Percentiles rank a stretch among this genome's conserved stretches.
These are phyloP conservation scores for Blastosporella zonata DNA, from an alignment of 1,284 basidiomycete genomes.

Conservation along the genomic window DNA sequence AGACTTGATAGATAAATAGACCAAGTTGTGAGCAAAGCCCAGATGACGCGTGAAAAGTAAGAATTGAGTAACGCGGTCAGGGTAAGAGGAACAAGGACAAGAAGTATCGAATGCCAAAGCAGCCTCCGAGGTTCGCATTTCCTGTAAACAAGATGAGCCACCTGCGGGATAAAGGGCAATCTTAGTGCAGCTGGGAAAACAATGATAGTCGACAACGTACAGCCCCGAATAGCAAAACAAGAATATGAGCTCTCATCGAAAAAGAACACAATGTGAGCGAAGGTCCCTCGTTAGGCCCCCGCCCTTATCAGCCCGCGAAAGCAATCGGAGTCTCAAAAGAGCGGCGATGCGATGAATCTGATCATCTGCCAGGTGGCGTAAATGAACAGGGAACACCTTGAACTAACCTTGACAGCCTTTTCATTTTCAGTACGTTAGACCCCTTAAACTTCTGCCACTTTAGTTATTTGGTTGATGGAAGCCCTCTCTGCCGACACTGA, in stretches of 20 bases:
- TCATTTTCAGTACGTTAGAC: no score
- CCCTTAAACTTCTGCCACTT: no score
- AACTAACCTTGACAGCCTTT: no score
- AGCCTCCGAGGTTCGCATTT: conserved; percentile 14
- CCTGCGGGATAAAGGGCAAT: background rate
- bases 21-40: conserved; percentile 7
- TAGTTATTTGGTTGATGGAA: no score
- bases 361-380: no score
- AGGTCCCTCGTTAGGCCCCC: no score
- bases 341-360: no score
- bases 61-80: conserved; percentile 1
- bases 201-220: background rate
- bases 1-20: conserved; percentile 12
- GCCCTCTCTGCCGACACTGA: no score
- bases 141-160: conserved; percentile 14
- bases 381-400: no score
- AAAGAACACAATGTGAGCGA: background rate
- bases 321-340: no score
- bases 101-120: conserved; percentile 10
- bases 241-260: background rate
- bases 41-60: background rate
- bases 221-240: background rate
- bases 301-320: no score
- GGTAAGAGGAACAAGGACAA: conserved; percentile 13
- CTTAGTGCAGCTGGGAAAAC: background rate